Evolutionary conservation across 306 rosid genomes (phyloP).

Genomic region (Betula pendula): DNA sequence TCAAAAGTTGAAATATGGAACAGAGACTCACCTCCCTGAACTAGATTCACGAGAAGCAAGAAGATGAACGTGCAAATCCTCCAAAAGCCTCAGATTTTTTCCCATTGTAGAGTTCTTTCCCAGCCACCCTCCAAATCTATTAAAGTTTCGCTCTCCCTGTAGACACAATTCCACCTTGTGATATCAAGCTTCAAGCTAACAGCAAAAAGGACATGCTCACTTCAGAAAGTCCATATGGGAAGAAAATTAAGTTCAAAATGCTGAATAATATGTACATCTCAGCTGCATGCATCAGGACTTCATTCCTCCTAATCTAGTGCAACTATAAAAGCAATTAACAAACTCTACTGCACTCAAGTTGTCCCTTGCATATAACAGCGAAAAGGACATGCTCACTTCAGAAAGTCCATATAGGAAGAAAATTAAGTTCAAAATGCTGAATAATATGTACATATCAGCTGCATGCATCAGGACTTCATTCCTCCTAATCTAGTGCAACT

Average conservation of each 20-base stretch:
- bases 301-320: neutral
- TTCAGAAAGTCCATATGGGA: constrained; percentile 13
- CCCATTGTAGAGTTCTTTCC: constrained; percentile 90
- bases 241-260: constrained; percentile 16
- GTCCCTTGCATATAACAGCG: constrained; percentile 1
- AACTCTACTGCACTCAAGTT: neutral
- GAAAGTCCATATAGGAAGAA: constrained; percentile 13
- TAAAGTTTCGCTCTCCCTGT: constrained; percentile 87
- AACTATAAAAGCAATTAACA: neutral
- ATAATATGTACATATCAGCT: neutral
- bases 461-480: neutral
- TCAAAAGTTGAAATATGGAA: constrained; percentile 21
- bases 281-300: neutral
- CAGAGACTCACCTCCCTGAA: constrained; percentile 63
- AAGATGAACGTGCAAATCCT: constrained; percentile 83
- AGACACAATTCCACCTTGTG: constrained; percentile 23
- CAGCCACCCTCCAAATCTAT: constrained; percentile 94
- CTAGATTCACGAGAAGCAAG: constrained; percentile 89
- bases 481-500: neutral
- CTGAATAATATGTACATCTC: neutral
- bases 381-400: constrained; percentile 7
- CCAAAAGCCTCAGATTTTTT: constrained; percentile 82
- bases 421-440: constrained; percentile 10
- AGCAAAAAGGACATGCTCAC: neutral
- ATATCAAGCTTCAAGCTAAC: constrained; percentile 16